These are phyloP conservation scores for Mortierella sp. DNA, from an alignment of 371 early-diverging fungal species.

Conservation along the genomic window DNA sequence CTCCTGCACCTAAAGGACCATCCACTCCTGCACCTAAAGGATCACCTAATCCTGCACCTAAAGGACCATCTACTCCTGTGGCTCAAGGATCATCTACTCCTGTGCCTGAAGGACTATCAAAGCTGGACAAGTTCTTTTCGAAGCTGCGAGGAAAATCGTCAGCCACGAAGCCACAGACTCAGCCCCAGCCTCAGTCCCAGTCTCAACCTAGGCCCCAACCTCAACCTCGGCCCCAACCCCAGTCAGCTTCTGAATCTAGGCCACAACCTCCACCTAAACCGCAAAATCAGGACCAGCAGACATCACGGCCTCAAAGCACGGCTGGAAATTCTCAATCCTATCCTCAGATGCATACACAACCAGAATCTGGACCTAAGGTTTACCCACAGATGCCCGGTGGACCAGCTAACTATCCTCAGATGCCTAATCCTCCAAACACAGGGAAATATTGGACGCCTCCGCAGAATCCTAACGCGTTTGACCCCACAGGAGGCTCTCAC, in stretches of 20 bases:
- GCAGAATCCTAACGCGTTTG: background rate
- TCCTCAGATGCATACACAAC: slow-evolving; percentile 15
- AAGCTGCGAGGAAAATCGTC: slow-evolving; percentile 13
- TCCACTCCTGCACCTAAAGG: too few species aligned
- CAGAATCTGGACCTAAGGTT: background rate
- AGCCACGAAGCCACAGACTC: slow-evolving; percentile 3
- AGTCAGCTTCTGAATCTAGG: background rate
- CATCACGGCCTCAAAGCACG: slow-evolving; percentile 6
- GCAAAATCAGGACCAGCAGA: background rate
- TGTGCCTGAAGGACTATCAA: slow-evolving; percentile 9
- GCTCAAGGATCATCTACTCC: too few species aligned
- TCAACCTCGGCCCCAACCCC: background rate
- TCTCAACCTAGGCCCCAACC: background rate
- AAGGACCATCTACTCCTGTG: too few species aligned
- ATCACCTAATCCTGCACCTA: too few species aligned
- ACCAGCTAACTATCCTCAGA: slow-evolving; percentile 4
- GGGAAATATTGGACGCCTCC: background rate
- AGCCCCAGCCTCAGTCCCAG: background rate
- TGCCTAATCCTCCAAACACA: background rate
- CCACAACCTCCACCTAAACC: slow-evolving; percentile 4
- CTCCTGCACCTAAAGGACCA: too few species aligned
- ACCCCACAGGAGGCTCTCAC: background rate
- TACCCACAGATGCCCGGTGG: slow-evolving; percentile 9
- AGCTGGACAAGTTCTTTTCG: slow-evolving; percentile 45
- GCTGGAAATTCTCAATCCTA: slow-evolving; percentile 8